Evolutionary conservation across 1,284 basidiomycete species (phyloP).

Genomic region (Sanghuangporus sanghuang): DNA sequence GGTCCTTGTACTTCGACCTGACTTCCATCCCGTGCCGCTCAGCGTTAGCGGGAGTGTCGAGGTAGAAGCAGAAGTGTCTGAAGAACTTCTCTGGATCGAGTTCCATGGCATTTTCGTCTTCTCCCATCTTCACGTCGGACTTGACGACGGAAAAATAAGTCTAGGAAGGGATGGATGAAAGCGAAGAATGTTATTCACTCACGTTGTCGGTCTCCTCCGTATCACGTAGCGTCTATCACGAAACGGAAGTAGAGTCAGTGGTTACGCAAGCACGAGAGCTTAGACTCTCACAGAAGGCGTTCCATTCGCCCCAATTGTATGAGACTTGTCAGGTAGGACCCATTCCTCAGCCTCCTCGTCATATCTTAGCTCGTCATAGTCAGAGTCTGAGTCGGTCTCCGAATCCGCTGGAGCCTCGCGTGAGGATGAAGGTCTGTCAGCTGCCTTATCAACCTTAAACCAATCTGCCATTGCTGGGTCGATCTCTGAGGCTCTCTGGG

Average conservation of each 20-base stretch:
- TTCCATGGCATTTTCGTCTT: slow-evolving; percentile 55
- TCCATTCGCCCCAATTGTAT: neutral
- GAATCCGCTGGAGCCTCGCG: slow-evolving; percentile 38
- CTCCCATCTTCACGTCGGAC: slow-evolving; percentile 54
- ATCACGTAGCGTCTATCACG: neutral
- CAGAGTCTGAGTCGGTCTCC: slow-evolving; percentile 58
- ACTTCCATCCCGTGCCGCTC: slow-evolving; percentile 52
- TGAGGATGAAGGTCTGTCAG: neutral
- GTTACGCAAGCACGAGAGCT: neutral
- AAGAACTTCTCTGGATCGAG: slow-evolving; percentile 78
- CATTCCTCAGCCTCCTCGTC: slow-evolving; percentile 42
- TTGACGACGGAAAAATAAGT: slow-evolving; percentile 17
- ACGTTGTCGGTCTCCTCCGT: neutral
- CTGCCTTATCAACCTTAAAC: slow-evolving; percentile 43
- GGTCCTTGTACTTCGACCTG: slow-evolving; percentile 49
- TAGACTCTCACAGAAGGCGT: slow-evolving; percentile 1
- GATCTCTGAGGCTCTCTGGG: slow-evolving; percentile 18
- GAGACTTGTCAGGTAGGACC: slow-evolving; percentile 23
- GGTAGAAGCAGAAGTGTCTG: slow-evolving; percentile 80
- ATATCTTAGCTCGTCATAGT: slow-evolving; percentile 44
- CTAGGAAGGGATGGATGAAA: slow-evolving; percentile 8
- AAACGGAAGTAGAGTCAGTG: neutral
- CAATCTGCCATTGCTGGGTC: slow-evolving; percentile 47
- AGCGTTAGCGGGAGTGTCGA: slow-evolving; percentile 78
- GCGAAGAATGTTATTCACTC: neutral